These are phyloP conservation scores for Scopulariopsis brevicaulis DNA, from an alignment of 2,329 filamentous ascomycete species.

Conservation along the genomic window DNA sequence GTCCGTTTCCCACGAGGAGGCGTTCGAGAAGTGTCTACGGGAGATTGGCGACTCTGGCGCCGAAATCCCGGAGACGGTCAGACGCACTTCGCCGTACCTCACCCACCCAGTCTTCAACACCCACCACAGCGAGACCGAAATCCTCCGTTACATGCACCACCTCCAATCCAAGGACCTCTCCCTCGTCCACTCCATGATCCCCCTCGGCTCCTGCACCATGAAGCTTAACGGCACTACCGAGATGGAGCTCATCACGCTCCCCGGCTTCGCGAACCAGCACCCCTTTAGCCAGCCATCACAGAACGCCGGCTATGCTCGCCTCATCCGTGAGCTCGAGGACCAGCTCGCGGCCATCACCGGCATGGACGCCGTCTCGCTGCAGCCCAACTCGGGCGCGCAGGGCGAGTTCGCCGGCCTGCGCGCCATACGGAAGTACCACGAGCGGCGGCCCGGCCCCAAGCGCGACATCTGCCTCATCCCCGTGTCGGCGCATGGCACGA, in stretches of 20 bases:
- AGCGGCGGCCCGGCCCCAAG: conserved; percentile 54
- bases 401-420: conserved; percentile 88
- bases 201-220: conserved; percentile 95
- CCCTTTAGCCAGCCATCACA: conserved; percentile 60
- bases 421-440: conserved; percentile 75
- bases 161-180: conserved; percentile 91
- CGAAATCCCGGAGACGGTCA: conserved; percentile 45
- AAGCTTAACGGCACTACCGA: conserved; percentile 91
- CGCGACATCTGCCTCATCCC: conserved; percentile 91
- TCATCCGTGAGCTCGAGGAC: conserved; percentile 62
- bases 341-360: conserved; percentile 78
- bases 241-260: conserved; percentile 77
- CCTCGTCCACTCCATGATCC: conserved; percentile 94
- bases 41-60: background rate
- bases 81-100: conserved; percentile 63
- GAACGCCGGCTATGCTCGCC: conserved; percentile 53
- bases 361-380: conserved; percentile 79
- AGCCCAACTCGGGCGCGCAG: conserved; percentile 93
- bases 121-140: conserved; percentile 88
- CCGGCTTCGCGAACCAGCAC: conserved; percentile 68
- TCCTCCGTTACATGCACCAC: conserved; percentile 87
- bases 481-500: conserved; percentile 90
- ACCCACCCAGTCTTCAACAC: conserved; percentile 92
- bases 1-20: conserved; percentile 7
- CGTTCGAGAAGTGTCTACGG: conserved; percentile 11